phyloP scores from a whole-genome alignment of 2,329 filamentous ascomycete genomes.

The Epichloe sylvatica region DNA sequence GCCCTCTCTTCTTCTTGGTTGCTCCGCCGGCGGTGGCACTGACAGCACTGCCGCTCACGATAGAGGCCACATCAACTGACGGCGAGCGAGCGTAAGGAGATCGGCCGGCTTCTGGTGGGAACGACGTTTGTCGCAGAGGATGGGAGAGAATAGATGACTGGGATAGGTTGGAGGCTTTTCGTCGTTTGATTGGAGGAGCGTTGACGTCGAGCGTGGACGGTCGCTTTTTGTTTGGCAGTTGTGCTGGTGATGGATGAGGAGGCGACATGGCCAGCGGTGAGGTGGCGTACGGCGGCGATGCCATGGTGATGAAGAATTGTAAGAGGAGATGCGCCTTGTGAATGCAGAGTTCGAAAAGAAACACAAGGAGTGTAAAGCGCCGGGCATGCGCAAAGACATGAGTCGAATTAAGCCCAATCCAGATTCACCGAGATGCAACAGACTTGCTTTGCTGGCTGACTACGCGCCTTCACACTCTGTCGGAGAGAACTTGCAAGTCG shows the following conservation, averaged over 20 bases:
- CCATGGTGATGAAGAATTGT: constrained; percentile 23
- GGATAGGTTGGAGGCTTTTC: constrained; percentile 55
- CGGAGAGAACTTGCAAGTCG: neutral
- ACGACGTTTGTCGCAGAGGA: constrained; percentile 68
- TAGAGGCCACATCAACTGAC: constrained; percentile 45
- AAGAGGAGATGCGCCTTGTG: neutral
- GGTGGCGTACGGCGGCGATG: constrained; percentile 39
- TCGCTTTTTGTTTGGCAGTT: constrained; percentile 46
- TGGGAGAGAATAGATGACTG: constrained; percentile 43
- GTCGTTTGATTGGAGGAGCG: constrained; percentile 44
- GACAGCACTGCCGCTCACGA: constrained; percentile 47
- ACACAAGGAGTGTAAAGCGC: too few relatives aligned
- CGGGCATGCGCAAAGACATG: neutral
- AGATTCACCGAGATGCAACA: neutral
- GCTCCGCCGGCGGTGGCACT: constrained; percentile 27
- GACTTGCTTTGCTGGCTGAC: neutral
- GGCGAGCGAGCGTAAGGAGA: constrained; percentile 50
- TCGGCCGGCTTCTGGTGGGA: constrained; percentile 46
- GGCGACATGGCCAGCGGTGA: constrained; percentile 43
- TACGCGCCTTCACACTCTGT: neutral
- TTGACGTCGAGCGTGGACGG: constrained; percentile 38
- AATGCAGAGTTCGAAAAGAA: neutral
- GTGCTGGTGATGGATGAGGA: constrained; percentile 36
- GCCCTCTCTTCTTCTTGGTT: constrained; percentile 45
- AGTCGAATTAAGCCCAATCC: neutral